phyloP scores from a whole-genome alignment of 2,329 filamentous ascomycete species.

The Byssochlamys sp. region DNA sequence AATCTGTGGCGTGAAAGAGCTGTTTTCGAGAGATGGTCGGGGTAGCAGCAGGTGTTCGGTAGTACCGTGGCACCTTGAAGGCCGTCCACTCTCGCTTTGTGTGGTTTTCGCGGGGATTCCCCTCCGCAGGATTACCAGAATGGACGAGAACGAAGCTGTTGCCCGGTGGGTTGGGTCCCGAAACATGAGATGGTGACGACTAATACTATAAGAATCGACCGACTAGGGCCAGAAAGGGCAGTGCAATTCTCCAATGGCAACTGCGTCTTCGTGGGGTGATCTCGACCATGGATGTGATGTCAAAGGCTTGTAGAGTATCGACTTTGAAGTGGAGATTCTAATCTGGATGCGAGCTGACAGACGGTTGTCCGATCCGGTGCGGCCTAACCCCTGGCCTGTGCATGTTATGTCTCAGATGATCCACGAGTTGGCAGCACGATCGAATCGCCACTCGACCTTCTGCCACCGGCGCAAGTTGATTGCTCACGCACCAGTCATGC shows the following conservation, averaged over 20 bases:
- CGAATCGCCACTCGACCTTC: neutral
- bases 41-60: neutral
- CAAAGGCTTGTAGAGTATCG: constrained; percentile 1
- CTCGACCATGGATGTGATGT: neutral
- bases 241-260: neutral
- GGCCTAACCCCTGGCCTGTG: neutral
- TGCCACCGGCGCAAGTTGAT: neutral
- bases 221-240: neutral
- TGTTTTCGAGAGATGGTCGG: neutral
- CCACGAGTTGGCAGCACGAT: neutral
- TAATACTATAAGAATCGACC: neutral
- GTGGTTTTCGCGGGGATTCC: neutral
- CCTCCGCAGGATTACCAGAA: neutral
- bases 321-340: neutral
- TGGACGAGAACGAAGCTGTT: neutral
- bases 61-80: neutral
- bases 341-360: neutral
- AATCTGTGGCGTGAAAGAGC: neutral
- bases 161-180: neutral
- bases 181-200: neutral
- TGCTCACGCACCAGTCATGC: neutral
- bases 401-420: neutral
- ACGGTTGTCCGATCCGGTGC: constrained; percentile 7
- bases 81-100: neutral
- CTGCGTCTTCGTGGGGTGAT: neutral